These are phyloP conservation scores for Spinacia oleracea DNA, from an alignment of 179 eudicot genomes.

Conservation along the genomic window DNA sequence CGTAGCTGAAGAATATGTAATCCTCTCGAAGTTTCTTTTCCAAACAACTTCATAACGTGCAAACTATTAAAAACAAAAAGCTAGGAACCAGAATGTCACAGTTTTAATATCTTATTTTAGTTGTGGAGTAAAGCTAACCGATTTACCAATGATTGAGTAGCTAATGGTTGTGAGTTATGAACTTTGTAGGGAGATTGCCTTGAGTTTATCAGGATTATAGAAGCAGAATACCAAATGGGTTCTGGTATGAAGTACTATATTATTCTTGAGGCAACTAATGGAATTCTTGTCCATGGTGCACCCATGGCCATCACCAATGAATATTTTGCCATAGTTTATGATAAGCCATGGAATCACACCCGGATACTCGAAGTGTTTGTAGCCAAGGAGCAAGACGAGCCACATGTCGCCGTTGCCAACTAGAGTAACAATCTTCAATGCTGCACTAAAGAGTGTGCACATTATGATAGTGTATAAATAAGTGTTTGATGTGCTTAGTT, in stretches of 20 bases:
- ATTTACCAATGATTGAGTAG: too few species aligned
- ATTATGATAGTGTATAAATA: too few species aligned
- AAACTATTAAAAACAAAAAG: too few species aligned
- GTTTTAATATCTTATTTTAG: too few species aligned
- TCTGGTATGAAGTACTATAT: slow-evolving; percentile 13
- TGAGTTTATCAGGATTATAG: not conserved
- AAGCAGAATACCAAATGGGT: slow-evolving; percentile 16
- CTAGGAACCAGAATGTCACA: too few species aligned
- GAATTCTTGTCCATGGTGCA: too few species aligned
- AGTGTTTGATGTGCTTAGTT: not conserved
- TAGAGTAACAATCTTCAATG: not conserved
- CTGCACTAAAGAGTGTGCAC: not conserved
- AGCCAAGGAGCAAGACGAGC: not conserved
- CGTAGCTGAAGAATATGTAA: too few species aligned
- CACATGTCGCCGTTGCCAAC: not conserved
- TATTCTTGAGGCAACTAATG: slow-evolving; percentile 6
- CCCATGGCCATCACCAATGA: not conserved
- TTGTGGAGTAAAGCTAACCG: too few species aligned
- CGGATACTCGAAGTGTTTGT: not conserved
- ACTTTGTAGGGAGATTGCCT: too few species aligned
- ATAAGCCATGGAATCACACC: not conserved
- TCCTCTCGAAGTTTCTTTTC: too few species aligned
- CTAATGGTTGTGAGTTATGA: too few species aligned
- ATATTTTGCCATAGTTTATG: not conserved
- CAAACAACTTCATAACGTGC: too few species aligned